Conservation (phyloP, 257 asterid species). For the Gentiana straminea region DNA sequence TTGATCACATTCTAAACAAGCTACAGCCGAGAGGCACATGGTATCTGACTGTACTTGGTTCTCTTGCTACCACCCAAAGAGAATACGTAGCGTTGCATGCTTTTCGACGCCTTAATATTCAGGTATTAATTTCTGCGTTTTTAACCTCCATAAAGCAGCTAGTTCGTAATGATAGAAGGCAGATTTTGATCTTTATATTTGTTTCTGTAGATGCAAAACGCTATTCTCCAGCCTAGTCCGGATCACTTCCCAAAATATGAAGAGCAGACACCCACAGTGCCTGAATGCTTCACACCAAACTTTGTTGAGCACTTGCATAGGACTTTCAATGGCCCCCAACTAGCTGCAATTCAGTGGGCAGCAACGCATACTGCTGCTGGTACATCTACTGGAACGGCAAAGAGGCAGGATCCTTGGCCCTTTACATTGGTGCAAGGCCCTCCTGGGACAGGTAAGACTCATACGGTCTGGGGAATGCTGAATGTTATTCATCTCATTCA, state of each 20-base stretch:
- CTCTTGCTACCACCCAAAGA: slow-evolving; percentile 94
- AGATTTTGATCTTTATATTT: neutral
- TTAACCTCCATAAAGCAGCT: neutral
- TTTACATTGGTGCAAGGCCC: slow-evolving; percentile 99
- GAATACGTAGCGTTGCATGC: slow-evolving; percentile 93
- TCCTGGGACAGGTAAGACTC: slow-evolving; percentile 99
- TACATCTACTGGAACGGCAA: slow-evolving; percentile 59
- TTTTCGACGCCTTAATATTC: slow-evolving; percentile 84
- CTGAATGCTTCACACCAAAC: slow-evolving; percentile 92
- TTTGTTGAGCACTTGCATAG: slow-evolving; percentile 69
- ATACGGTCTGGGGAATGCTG: slow-evolving; percentile 99
- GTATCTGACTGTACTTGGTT: slow-evolving; percentile 81
- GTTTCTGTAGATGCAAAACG: slow-evolving; percentile 82
- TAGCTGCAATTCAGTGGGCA: slow-evolving; percentile 98
- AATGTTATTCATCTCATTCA: slow-evolving; percentile 98
- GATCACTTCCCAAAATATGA: slow-evolving; percentile 95
- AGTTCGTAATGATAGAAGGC: neutral
- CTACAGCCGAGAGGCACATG: slow-evolving; percentile 81
- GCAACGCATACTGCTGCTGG: slow-evolving; percentile 99
- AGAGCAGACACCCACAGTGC: slow-evolving; percentile 97
- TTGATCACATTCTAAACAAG: slow-evolving; percentile 80
- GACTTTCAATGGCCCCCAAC: slow-evolving; percentile 84
- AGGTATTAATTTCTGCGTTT: slow-evolving; percentile 36
- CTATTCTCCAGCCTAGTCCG: slow-evolving; percentile 93
- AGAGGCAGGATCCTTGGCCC: slow-evolving; percentile 99